Evolutionary conservation across 768 basidiomycete genomes (phyloP), one percentile per base, ranked within the genome.

Genomic region (Lactarius tabidus): DNA sequence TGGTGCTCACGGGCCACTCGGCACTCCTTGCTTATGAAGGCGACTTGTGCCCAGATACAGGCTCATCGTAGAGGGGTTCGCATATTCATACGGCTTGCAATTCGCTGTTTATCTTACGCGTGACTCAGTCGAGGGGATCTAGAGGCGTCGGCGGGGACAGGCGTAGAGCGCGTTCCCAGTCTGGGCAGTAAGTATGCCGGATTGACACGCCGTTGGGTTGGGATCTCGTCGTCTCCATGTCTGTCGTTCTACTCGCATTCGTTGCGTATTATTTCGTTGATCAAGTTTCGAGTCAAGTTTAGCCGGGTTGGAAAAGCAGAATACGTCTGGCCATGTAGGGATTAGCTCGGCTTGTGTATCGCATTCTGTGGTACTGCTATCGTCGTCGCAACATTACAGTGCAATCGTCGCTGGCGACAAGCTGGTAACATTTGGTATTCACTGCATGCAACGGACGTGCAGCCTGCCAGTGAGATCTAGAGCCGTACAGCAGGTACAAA

Each of bases 51-150:
- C 80, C 20, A 82, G 81, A 0, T 77, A 88, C 62, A 79, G 80
- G 65, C 72, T 94, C 20, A 70, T 84, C 20, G 81, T 94, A 0
- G 74, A 78, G 35, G 87, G 89, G 0, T 78, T 90, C 2, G 75
- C 68, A 3, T 84, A 92, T 74, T 89, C n/a, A 93, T 69, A 82
- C 81, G 70, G 72, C 74, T 31, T 78, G 83, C 41, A n/a, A n/a
- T n/a, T n/a, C n/a, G n/a, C n/a, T n/a, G n/a, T n/a, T 93, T 94
- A 75, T 93, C 92, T 80, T 87, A 17, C 72, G 76, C 1, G 59
- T 9, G 28, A 76, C 79, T 4, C 69, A 70, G 17, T 76, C 82
- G 56, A 76, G 74, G 12, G 72, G 73, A n/a, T n/a, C n/a, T n/a
- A n/a, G n/a, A n/a, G n/a, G n/a, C n/a, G n/a, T n/a, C n/a, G n/a